Evolutionary conservation across 106 monocot genomes (phyloP), one percentile per base, ranked within the genome.

Genomic region (Xerophyta viscosa): DNA sequence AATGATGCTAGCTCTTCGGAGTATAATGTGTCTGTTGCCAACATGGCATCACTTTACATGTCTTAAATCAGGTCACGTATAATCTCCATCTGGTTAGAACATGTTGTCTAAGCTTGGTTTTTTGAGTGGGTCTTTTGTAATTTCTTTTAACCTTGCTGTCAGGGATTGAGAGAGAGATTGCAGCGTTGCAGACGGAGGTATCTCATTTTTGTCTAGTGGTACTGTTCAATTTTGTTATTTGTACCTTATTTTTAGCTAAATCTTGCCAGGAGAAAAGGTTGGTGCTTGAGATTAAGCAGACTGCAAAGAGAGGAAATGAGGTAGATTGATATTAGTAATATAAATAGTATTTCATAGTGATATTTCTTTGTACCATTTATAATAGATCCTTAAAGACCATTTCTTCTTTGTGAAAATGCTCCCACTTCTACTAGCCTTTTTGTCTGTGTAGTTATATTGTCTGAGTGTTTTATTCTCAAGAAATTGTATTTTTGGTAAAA

Each of bases 241-340:
- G 1, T 57, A 10, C 39, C 33, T 11, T 6, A 15, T 47, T 31
- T 20, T 59, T 60, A 28, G 11, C 29, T 41, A 6, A 11, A 30
- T 30, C 9, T 48, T 79, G 49, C 26, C 87, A 96, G 84, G 94
- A 96, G 61, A 96, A 81, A 47, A 96, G 79, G 31, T 68, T 88
- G 63, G 94, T 96, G 12, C 77, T 80, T 18, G 88, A 96, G 73
- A 96, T 88, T 18, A 96, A 96, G 75, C 73, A 79, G 66, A 88
- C 88, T 41, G 88, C 94, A 36, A 81, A 96, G 41, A 88, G 83
- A 29, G 94, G 94, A 55, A 96, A 96, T 57, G 81, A 96, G 83
- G 93, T 57, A 64, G 46, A 70, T 41, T 47, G 26, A 25, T 24
- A 2, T 31, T 31, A 50, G 6, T 22, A 13, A 43, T 13, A 14